Base-by-base conservation (phyloP, 176 grass and related monocot genomes). In the Triticum urartu region DNA sequence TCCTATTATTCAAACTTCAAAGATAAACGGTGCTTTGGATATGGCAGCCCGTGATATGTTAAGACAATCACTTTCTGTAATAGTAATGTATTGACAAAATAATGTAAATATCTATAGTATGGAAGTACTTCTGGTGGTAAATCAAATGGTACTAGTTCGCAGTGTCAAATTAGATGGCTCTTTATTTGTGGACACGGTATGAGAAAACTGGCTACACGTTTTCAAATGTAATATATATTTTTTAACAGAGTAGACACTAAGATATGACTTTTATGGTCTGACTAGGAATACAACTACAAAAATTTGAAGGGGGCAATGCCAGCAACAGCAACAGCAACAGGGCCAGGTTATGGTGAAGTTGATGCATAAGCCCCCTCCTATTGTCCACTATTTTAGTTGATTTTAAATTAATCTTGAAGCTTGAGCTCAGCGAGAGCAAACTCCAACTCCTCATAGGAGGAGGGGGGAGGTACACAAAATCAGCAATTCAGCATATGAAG, bases 341-440 rank as follows among this genome's bases (percentile, higher is more conserved):
- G 59, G 36, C 21, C 38, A 26, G 21, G 5, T 61, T 68, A 50
- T 45, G 14, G 20, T 34, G 39, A 84, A 73, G 45, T 20, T 58
- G 11, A 14, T 15, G 30, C 60, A 22, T 6, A 70, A 83, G 9
- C 10, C 38, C 33, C 34, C 47, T 61, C 35, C 26, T 8, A 50
- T 17, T 69, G 59, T 86, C 54, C 38, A 78, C 22, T 86, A 70
- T 28, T 77, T 82, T 47, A 54, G 66, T 52, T 74, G 68, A 85
- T 10, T 43, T 72, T 36, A 68, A 67, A 43, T 47, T 74, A 48
- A 50, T n/a, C 4, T 11, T 76, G 54, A 89, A 90, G 72, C 64
- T 71, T 72, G 39, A 83, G 21, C 22, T 33, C 48, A 69, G 59
- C 77, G n/a, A 58, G 28, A 59, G 50, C 11, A 48, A 81, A 79